Evolutionary conservation across 148 eudicot species (phyloP), one percentile per base, ranked within the genome.

Genomic region (Arbutus unedo): DNA sequence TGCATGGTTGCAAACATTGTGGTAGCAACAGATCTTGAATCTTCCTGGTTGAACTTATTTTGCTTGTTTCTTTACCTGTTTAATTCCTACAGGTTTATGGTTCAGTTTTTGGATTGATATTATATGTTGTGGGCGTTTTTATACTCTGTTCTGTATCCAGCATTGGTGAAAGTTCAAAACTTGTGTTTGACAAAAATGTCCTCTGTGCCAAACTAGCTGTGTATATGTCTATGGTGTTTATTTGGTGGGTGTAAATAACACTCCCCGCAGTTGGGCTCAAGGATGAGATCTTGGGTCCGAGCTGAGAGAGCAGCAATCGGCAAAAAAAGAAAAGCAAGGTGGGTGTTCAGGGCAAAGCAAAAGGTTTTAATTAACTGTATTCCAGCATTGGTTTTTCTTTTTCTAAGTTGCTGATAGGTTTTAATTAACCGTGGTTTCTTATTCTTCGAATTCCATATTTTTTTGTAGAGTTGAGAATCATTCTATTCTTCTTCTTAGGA

Each of bases 1-100:
- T 55, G 21, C 62, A 11, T 70, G 71, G 60, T 73, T 83, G 85
- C 85, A 78, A 59, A 78, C 44, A 71, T 77, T 70, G 48, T 73
- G 45, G 44, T 53, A 55, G 74, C 85, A 83, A 72, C 73, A 53
- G n/a, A 75, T 18, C 49, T 62, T 74, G 56, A 41, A 66, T 79
- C 43, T 50, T 59, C 21, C 55, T 59, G 7, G 49, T 71, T 79
- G 47, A 55, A 64, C 66, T 81, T 8, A 14, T 66, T 43, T 80
- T 76, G 45, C 82, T 74, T 62, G 55, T 70, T 72, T 77, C 13
- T 59, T 56, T 71, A 14, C 10, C 48, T 79, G 71, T 83, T 56
- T 53, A 15, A 15, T 53, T 79, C 21, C 31, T 55, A 51, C 70
- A 70, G 43, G 53, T 53, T n/a, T 43, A 31, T 21, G 19, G 74